Evolutionary conservation across 2,329 filamentous ascomycete genomes (phyloP).

Genomic region (Fusarium graminum): DNA sequence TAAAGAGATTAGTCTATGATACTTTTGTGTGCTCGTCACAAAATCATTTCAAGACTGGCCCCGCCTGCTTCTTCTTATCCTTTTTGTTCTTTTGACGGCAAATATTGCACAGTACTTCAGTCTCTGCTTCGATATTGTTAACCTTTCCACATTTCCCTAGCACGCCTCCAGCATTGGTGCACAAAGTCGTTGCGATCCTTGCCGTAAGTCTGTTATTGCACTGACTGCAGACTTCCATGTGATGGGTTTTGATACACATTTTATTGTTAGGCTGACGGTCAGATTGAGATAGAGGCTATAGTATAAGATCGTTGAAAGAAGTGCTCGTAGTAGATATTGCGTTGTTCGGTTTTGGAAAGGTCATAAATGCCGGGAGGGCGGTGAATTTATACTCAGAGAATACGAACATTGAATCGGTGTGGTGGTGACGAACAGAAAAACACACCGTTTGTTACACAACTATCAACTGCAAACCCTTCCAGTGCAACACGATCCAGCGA

Average conservation of each 20-base stretch:
- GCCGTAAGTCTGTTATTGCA: not conserved
- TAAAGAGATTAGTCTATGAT: too few species aligned
- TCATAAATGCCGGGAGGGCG: accelerated
- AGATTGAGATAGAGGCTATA: not conserved
- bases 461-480: not conserved
- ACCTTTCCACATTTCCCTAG: not conserved
- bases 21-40: not conserved
- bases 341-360: not conserved
- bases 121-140: not conserved
- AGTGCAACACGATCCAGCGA: not conserved
- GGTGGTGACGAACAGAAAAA: not conserved
- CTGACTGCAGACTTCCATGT: not conserved
- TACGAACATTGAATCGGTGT: not conserved
- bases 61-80: not conserved
- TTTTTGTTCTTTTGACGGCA: not conserved
- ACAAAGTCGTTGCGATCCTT: not conserved
- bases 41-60: not conserved
- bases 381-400: not conserved
- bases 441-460: not conserved
- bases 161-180: not conserved
- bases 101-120: not conserved
- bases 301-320: too few species aligned
- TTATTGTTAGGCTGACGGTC: not conserved
- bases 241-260: not conserved
- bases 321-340: not conserved